Evolutionary conservation across 805 yeast genomes (phyloP).

Genomic region (Nakazawaea ernobii): DNA sequence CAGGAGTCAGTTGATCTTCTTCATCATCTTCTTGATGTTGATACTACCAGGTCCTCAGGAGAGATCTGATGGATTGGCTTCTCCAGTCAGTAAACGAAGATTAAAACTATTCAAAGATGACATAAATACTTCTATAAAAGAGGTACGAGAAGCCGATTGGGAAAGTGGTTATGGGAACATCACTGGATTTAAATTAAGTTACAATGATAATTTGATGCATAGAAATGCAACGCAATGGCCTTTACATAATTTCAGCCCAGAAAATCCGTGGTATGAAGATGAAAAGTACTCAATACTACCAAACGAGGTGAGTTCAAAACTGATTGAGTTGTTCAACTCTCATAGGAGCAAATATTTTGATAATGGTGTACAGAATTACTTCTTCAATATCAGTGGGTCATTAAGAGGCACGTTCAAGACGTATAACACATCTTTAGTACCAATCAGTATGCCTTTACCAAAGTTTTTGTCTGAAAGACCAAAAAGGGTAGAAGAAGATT

Average conservation of each 20-base stretch:
- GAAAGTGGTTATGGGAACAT: conserved; percentile 58
- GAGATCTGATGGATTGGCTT: conserved; percentile 6
- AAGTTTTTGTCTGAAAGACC: conserved; percentile 17
- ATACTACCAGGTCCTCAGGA: conserved; percentile 31
- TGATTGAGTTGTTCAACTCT: conserved; percentile 47
- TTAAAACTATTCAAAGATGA: conserved; percentile 31
- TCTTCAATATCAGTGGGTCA: conserved; percentile 44
- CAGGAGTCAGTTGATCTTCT: conserved; percentile 16
- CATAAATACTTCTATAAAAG: conserved; percentile 23
- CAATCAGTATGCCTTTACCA: conserved; percentile 26
- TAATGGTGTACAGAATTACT: conserved; percentile 17
- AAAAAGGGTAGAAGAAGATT: not conserved
- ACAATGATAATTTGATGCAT: conserved; percentile 47
- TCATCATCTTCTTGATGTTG: conserved; percentile 33
- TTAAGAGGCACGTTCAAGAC: conserved; percentile 35
- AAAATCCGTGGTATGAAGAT: conserved; percentile 37
- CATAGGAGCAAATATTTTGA: not conserved
- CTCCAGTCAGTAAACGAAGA: conserved; percentile 17
- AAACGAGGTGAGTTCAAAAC: conserved; percentile 40
- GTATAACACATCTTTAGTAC: conserved; percentile 13
- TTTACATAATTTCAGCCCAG: conserved; percentile 26
- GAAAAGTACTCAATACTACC: conserved; percentile 58
- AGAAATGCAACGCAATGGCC: conserved; percentile 53
- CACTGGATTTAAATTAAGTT: conserved; percentile 67
- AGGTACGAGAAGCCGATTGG: conserved; percentile 37